phyloP scores from a whole-genome alignment of 2,329 filamentous ascomycete genomes.

The Curvularia verruculosa region DNA sequence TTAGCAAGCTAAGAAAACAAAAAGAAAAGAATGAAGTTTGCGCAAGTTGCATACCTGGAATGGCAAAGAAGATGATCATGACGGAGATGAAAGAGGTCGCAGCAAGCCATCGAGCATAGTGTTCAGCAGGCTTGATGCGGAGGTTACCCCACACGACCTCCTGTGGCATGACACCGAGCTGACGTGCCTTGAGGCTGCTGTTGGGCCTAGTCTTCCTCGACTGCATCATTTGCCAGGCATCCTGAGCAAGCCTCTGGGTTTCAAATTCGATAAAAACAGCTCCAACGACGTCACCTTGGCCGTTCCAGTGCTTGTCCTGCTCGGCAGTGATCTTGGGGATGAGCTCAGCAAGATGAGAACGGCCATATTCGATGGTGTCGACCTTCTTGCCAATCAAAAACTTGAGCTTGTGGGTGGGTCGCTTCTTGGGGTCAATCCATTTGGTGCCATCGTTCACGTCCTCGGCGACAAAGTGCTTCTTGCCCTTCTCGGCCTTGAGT shows the following conservation, averaged over 20 bases:
- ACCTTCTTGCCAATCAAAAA: constrained; percentile 53
- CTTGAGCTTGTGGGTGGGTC: constrained; percentile 50
- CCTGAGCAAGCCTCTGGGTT: constrained; percentile 80
- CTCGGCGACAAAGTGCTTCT: constrained; percentile 52
- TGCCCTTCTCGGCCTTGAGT: constrained; percentile 64
- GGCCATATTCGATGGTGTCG: constrained; percentile 85
- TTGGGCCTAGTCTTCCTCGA: constrained; percentile 43
- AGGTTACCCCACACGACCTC: constrained; percentile 58
- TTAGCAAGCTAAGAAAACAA: constrained; percentile 18
- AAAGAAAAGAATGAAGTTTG: no score
- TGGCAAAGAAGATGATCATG: constrained; percentile 55
- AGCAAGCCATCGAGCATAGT: constrained; percentile 37
- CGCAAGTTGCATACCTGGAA: constrained; percentile 39
- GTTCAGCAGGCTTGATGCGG: constrained; percentile 45
- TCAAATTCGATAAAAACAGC: constrained; percentile 90
- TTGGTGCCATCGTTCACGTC: constrained; percentile 52
- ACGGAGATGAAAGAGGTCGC: constrained; percentile 49
- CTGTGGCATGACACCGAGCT: constrained; percentile 53
- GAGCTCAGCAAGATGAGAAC: constrained; percentile 74
- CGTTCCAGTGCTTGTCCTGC: constrained; percentile 70
- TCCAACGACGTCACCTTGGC: constrained; percentile 70
- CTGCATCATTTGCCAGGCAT: constrained; percentile 73
- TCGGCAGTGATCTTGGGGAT: constrained; percentile 71
- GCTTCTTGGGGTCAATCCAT: constrained; percentile 50
- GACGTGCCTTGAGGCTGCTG: constrained; percentile 48